phyloP scores from a whole-genome alignment of 345 rosid genomes.

The Alliaria petiolata region DNA sequence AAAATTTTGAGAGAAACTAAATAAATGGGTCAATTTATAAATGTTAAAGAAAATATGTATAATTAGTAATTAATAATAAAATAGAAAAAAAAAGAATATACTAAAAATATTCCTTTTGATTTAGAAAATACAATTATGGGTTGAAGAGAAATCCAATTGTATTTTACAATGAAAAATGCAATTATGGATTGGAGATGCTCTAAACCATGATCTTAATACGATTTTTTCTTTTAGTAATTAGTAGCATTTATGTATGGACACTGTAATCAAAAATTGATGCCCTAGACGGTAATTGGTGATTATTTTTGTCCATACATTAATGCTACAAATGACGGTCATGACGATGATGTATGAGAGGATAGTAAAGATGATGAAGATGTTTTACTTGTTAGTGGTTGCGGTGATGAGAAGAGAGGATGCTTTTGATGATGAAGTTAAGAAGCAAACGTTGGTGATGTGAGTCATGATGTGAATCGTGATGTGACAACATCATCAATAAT shows the following conservation, averaged over 20 bases:
- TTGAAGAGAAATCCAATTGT: too few relatives aligned
- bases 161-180: too few relatives aligned
- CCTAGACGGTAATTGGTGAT: background rate
- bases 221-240: background rate
- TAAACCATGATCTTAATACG: background rate
- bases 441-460: slow-evolving; percentile 26
- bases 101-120: too few relatives aligned
- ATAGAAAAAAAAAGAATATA: too few relatives aligned
- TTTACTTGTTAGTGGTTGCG: slow-evolving; percentile 30
- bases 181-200: too few relatives aligned
- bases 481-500: slow-evolving; percentile 36
- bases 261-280: background rate
- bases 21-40: too few relatives aligned
- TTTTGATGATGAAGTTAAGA: slow-evolving; percentile 24
- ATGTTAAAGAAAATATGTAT: too few relatives aligned
- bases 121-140: too few relatives aligned
- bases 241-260: background rate
- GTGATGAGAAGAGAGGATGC: slow-evolving; percentile 15
- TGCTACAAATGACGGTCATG: background rate
- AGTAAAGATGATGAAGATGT: slow-evolving; percentile 23
- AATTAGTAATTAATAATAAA: too few relatives aligned
- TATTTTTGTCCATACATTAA: too few relatives aligned
- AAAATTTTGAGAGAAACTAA: too few relatives aligned
- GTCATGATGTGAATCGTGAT: slow-evolving; percentile 18
- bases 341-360: slow-evolving; percentile 20